Evolutionary conservation across 495 filamentous ascomycete species (phyloP), one percentile per base, ranked within the genome.

Genomic region (Penicillium desertorum): DNA sequence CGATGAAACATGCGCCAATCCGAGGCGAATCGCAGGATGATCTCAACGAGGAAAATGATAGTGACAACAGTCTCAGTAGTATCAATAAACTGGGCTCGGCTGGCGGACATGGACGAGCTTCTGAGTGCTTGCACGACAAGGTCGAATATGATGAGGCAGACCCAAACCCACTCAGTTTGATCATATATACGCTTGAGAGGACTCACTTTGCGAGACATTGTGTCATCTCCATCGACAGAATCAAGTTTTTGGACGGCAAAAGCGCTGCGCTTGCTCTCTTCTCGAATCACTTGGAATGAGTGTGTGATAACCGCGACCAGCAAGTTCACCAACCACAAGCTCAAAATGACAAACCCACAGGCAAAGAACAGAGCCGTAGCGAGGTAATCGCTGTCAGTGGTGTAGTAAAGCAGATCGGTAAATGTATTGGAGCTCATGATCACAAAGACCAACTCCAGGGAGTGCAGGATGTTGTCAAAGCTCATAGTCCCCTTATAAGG

Each of bases 391-490:
- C 88, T 95, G 67, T 96, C 85, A 30, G 87, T 90, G 16, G 91
- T 91, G 62, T 89, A 90, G 67, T 99, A 98, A 69, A 99, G 88
- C 30, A 99, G 72, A 66, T 97, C 91, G 1, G 92, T 87, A 68
- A 92, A 98, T 0, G 94, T 98, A 72, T 99, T 99, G 16, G 91
- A 90, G 62, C 89, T 96, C 91, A 99, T 97, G 61, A 98, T 85
- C 37, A 99, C 91, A 71, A 99, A 99, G n/a, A 99, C 93, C 45
- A 97, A 73, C 73, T 98, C 91, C 29, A 97, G 72, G 2, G 92
- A 96, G 51, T 96, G 85, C 8, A 91, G 65, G 32, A 98, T 95
- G 64, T 98, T 94, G 69, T 99, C 93, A 67, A 97, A 99, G 71
- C 88, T 93, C 64, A 96, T 80, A 3, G 94, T 98, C 45, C 84